phyloP scores from a whole-genome alignment of 2,329 filamentous ascomycete species.

The Tolypocladium ovalisporum region DNA sequence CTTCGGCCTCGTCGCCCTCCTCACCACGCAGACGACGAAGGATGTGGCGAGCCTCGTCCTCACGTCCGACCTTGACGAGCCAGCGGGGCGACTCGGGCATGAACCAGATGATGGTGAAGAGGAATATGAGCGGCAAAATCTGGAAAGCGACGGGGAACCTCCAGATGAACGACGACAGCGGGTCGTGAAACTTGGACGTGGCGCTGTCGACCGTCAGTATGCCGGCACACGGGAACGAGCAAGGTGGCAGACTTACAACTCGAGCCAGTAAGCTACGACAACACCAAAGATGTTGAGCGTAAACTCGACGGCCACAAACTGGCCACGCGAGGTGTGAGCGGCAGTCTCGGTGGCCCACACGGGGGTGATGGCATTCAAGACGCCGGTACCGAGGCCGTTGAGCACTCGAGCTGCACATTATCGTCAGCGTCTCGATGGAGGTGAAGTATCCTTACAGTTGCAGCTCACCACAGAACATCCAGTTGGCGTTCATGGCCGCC shows the following conservation, averaged over 20 bases:
- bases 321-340: constrained; percentile 55
- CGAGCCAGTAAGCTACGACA: constrained; percentile 47
- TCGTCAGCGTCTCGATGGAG: neutral
- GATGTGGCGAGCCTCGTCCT: constrained; percentile 57
- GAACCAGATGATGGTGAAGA: constrained; percentile 49
- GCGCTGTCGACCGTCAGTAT: constrained; percentile 21
- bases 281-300: constrained; percentile 65
- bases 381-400: constrained; percentile 58
- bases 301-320: constrained; percentile 62
- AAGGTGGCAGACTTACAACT: constrained; percentile 24
- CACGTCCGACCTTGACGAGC: constrained; percentile 54
- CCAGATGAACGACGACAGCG: constrained; percentile 49
- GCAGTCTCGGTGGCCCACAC: constrained; percentile 63
- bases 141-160: constrained; percentile 62
- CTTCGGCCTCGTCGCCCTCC: constrained; percentile 36
- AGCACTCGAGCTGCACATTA: constrained; percentile 12
- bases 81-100: constrained; percentile 61
- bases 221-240: too few species aligned
- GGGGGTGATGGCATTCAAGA: constrained; percentile 59
- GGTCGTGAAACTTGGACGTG: constrained; percentile 48
- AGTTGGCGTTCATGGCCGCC: constrained; percentile 52
- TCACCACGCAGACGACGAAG: constrained; percentile 52
- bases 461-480: constrained; percentile 56
- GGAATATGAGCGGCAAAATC: constrained; percentile 49
- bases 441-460: neutral